A percentile compares a stretch with the other conserved stretches of the same genome.
These are phyloP conservation scores for Elongisporangium undulatum DNA, from an alignment of 352 stramenopile genomes.

Conservation along the genomic window DNA sequence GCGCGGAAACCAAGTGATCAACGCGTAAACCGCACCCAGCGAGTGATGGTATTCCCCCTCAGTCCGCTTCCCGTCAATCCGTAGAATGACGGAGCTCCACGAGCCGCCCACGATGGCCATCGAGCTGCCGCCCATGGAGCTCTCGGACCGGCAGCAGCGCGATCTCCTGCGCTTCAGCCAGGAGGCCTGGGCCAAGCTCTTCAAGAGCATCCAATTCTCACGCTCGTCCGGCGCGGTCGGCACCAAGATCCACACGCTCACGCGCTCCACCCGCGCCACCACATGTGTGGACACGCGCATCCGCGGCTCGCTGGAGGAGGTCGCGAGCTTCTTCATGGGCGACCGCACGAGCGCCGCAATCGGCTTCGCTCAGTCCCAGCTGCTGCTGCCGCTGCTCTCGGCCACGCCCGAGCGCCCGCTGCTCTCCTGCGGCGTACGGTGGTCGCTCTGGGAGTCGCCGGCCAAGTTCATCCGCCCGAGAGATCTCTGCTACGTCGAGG, in stretches of 20 bases:
- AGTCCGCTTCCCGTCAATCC: neutral
- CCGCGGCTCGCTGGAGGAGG: conserved; percentile 39
- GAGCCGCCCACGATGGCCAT: neutral
- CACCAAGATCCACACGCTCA: conserved; percentile 44
- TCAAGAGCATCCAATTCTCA: conserved; percentile 36
- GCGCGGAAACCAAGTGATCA: neutral
- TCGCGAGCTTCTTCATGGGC: conserved; percentile 56
- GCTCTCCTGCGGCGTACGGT: conserved; percentile 50
- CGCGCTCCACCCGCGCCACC: conserved; percentile 46
- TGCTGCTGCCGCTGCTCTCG: conserved; percentile 46
- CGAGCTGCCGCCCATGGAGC: neutral
- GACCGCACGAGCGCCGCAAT: conserved; percentile 57
- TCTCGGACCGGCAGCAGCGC: neutral
- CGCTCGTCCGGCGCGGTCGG: conserved; percentile 27
- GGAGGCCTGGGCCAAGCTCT: conserved; percentile 12
- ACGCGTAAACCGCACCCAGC: neutral
- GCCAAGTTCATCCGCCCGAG: conserved; percentile 54
- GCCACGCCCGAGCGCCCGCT: conserved; percentile 39
- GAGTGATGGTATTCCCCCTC: neutral
- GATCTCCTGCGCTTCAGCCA: neutral
- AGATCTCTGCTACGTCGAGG: conserved; percentile 59
- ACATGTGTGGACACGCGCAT: conserved; percentile 41
- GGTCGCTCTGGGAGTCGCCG: conserved; percentile 60
- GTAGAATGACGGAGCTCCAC: neutral
- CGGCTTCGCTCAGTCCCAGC: conserved; percentile 56